phyloP scores from a whole-genome alignment of 169 alveolate species.

The Plasmodium relictum region DNA sequence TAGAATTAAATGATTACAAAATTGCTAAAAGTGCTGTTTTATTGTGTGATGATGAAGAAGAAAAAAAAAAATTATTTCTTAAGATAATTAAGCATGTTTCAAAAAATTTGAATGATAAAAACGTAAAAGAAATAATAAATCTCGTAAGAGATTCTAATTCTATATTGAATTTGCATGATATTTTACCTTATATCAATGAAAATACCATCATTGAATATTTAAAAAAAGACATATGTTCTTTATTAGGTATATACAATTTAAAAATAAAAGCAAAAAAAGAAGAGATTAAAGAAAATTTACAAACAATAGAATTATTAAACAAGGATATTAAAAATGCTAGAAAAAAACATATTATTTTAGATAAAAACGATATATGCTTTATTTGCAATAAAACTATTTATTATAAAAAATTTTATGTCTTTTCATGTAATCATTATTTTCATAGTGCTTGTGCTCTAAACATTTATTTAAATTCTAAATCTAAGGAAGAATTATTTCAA shows the following conservation, averaged over 20 bases:
- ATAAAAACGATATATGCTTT: constrained; percentile 73
- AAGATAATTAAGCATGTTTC: constrained; percentile 72
- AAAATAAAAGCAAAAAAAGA: constrained; percentile 76
- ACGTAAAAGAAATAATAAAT: constrained; percentile 73
- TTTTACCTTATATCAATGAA: constrained; percentile 74
- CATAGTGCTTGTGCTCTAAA: constrained; percentile 71
- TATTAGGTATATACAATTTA: constrained; percentile 62
- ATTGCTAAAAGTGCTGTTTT: constrained; percentile 73
- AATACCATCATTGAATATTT: constrained; percentile 53
- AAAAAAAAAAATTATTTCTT: constrained; percentile 76
- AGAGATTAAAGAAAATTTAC: constrained; percentile 73
- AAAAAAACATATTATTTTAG: constrained; percentile 49
- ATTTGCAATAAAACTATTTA: constrained; percentile 72
- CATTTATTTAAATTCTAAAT: constrained; percentile 46
- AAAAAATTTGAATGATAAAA: constrained; percentile 65
- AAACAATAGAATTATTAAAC: constrained; percentile 61
- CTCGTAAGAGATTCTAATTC: constrained; percentile 72
- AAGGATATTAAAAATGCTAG: constrained; percentile 45
- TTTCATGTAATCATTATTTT: constrained; percentile 76
- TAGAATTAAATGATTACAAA: constrained; percentile 67
- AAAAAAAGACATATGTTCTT: constrained; percentile 73
- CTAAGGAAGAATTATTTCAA: constrained; percentile 65
- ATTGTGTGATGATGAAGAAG: constrained; percentile 76
- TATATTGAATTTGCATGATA: constrained; percentile 70
- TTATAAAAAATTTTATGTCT: constrained; percentile 67